These are phyloP conservation scores for Calycina marina DNA, from an alignment of 2,329 filamentous ascomycete species.

Conservation along the genomic window DNA sequence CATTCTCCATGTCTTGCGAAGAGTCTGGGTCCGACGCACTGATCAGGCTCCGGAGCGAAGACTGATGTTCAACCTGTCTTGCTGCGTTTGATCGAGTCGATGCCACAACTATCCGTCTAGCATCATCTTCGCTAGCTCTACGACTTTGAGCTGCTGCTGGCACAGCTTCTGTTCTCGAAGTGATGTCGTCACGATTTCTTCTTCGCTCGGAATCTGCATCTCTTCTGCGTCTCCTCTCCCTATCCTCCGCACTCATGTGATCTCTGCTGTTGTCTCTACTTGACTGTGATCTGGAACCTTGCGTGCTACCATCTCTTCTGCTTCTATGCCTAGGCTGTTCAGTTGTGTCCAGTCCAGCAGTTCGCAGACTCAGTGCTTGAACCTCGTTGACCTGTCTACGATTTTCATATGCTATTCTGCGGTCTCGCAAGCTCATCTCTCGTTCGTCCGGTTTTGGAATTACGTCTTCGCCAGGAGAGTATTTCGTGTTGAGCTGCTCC, in stretches of 20 bases:
- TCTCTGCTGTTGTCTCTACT: constrained; percentile 22
- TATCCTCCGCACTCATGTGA: constrained; percentile 14
- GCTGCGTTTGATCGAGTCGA: constrained; percentile 12
- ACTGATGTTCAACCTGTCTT: constrained; percentile 72
- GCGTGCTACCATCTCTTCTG: constrained; percentile 16
- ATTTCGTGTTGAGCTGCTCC: constrained; percentile 58
- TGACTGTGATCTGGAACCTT: constrained; percentile 14
- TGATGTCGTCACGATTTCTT: constrained; percentile 9
- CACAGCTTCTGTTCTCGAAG: constrained; percentile 10
- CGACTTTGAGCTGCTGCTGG: constrained; percentile 13
- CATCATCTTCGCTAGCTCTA: constrained; percentile 15
- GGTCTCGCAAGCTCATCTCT: constrained; percentile 37
- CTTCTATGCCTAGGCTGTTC: constrained; percentile 17
- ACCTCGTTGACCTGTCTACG: constrained; percentile 20
- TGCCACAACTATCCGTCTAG: constrained; percentile 17
- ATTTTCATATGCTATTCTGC: constrained; percentile 31
- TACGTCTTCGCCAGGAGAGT: constrained; percentile 70
- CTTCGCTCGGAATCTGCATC: constrained; percentile 21
- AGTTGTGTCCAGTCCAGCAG: constrained; percentile 36
- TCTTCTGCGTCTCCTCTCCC: constrained; percentile 20
- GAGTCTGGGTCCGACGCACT: constrained; percentile 65
- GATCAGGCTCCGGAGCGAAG: constrained; percentile 72
- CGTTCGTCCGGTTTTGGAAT: constrained; percentile 44
- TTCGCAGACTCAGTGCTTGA: constrained; percentile 34
- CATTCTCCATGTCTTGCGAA: constrained; percentile 67